Evolutionary conservation across 306 rosid genomes (phyloP).

Genomic region (Luffa acutangula): DNA sequence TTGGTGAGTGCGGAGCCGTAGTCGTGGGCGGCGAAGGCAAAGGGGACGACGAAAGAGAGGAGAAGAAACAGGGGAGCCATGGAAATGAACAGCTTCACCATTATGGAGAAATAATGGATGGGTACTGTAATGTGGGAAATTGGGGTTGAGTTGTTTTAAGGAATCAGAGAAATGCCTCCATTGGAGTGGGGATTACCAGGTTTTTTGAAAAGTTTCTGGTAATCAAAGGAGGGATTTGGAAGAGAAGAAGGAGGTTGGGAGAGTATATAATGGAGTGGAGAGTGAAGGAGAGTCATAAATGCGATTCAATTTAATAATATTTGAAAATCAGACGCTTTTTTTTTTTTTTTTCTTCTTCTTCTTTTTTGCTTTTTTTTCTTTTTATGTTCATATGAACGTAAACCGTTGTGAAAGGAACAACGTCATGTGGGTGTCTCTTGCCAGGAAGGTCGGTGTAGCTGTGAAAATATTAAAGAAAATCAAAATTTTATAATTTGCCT

Average conservation of each 20-base stretch:
- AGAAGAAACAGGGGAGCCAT: slow-evolving; percentile 30
- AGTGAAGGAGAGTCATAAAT: slow-evolving; percentile 3
- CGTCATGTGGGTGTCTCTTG: slow-evolving; percentile 51
- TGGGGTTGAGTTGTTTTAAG: not conserved
- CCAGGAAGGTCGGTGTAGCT: slow-evolving; percentile 4
- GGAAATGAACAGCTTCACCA: slow-evolving; percentile 34
- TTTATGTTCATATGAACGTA: slow-evolving; percentile 17
- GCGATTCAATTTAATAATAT: not conserved
- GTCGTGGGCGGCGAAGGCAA: slow-evolving; percentile 58
- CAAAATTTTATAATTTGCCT: not conserved
- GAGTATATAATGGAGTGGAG: slow-evolving; percentile 11
- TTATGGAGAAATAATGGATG: not conserved
- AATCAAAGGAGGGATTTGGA: not conserved
- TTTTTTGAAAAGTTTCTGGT: not conserved
- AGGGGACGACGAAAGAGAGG: slow-evolving; percentile 20
- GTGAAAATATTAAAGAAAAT: not conserved
- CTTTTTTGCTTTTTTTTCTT: not conserved
- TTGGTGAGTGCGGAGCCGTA: slow-evolving; percentile 73
- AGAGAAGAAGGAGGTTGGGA: not conserved
- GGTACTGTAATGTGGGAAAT: not conserved
- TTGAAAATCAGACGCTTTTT: not conserved
- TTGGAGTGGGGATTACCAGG: not conserved
- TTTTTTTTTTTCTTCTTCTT: not conserved
- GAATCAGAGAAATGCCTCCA: not conserved
- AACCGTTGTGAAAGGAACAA: slow-evolving; percentile 47